Evolutionary conservation across 345 rosid species (phyloP).

Genomic region (Acer saccharum): DNA sequence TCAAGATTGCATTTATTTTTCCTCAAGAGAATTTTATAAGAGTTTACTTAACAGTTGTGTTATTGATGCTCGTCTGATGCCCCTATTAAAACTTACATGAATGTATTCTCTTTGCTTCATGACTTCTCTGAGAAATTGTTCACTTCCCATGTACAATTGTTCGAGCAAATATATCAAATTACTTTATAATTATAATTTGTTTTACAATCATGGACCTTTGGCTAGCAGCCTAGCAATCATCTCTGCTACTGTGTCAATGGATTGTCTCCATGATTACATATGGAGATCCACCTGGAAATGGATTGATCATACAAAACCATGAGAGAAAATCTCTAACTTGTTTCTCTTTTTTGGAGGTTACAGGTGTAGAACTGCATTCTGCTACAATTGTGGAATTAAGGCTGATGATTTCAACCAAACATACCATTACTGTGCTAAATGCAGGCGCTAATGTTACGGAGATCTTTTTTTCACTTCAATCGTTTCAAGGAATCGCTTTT

Average conservation of each 20-base stretch:
- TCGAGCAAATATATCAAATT: too few species aligned
- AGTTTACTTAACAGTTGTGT: background rate
- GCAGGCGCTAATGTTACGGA: background rate
- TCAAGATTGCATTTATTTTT: too few species aligned
- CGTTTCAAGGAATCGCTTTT: too few species aligned
- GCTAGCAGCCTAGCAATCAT: too few species aligned
- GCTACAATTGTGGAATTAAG: conserved; percentile 9
- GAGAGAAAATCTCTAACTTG: background rate
- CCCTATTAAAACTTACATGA: background rate
- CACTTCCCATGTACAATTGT: too few species aligned
- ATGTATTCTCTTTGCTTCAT: too few species aligned
- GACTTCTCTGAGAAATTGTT: background rate
- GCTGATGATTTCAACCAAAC: background rate
- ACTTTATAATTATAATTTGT: too few species aligned
- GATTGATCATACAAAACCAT: too few species aligned
- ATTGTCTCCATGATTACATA: background rate
- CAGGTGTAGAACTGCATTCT: conserved; percentile 21
- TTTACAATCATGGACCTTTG: too few species aligned
- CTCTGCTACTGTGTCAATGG: background rate
- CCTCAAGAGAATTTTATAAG: background rate
- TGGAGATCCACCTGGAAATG: too few species aligned
- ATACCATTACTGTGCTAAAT: background rate
- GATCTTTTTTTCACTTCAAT: too few species aligned
- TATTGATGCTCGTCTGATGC: background rate
- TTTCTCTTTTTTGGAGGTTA: too few species aligned